Percentiles rank a stretch among this genome's conserved stretches.
These are phyloP conservation scores for Kentomonas sorsogonicus DNA, from an alignment of 208 protist species.

Conservation along the genomic window DNA sequence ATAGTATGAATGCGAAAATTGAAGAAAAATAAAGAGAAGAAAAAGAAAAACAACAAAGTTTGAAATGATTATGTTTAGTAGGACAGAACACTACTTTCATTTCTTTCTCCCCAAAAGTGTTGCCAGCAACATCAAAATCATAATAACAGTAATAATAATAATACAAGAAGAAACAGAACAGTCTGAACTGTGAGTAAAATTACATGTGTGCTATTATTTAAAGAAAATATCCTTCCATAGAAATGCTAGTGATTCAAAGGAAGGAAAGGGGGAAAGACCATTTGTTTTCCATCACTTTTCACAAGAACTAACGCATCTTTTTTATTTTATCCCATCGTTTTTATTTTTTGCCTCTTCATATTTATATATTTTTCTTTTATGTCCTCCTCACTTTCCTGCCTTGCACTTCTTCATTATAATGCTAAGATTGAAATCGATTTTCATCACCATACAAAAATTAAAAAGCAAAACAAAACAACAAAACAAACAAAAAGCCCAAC, in stretches of 20 bases:
- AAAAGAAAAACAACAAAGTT: background rate
- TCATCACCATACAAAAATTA: background rate
- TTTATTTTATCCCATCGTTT: background rate
- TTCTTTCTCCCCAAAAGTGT: background rate
- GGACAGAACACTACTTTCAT: conserved; percentile 1
- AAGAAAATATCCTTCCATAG: too few relatives aligned
- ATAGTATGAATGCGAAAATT: background rate
- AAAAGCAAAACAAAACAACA: conserved; percentile 13
- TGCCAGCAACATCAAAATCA: background rate
- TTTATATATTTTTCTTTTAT: conserved; percentile 1
- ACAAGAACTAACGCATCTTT: too few relatives aligned
- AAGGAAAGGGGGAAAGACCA: too few relatives aligned
- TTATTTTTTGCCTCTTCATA: conserved; percentile 6
- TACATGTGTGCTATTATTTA: too few relatives aligned
- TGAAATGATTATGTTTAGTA: background rate
- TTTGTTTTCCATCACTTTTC: too few relatives aligned
- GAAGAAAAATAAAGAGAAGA: conserved; percentile 9
- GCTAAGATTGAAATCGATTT: too few relatives aligned
- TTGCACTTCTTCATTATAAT: too few relatives aligned
- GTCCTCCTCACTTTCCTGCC: background rate
- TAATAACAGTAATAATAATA: background rate
- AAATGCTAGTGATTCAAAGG: too few relatives aligned
- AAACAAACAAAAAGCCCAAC: conserved; percentile 6
- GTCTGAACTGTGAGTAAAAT: background rate
- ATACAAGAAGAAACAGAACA: background rate